phyloP scores from a whole-genome alignment of 2,329 filamentous ascomycete genomes.

The Diplodia mutila region DNA sequence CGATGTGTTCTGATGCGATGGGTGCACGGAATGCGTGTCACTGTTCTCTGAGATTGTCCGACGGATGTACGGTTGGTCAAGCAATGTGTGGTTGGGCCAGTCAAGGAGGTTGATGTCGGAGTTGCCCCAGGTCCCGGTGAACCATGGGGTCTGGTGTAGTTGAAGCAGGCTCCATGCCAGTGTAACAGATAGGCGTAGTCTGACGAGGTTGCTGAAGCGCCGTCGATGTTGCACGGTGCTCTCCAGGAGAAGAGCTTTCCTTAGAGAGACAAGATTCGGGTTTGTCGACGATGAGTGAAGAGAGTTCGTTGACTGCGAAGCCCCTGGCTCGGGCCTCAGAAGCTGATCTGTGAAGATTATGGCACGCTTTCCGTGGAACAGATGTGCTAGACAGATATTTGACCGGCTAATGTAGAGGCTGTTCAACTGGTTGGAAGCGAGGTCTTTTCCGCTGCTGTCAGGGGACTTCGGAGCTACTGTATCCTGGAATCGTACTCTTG shows the following conservation, averaged over 20 bases:
- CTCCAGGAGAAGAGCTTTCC: not conserved
- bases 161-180: constrained; percentile 34
- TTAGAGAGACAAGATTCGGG: not conserved
- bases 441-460: too few species aligned
- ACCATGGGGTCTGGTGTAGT: constrained; percentile 34
- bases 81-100: constrained; percentile 25
- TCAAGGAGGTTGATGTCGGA: constrained; percentile 34
- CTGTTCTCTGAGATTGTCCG: constrained; percentile 26
- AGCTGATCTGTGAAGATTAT: not conserved
- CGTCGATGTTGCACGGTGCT: not conserved
- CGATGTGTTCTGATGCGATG: not conserved
- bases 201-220: constrained; percentile 29
- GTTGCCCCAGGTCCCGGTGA: constrained; percentile 32
- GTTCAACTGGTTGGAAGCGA: not conserved
- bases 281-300: not conserved
- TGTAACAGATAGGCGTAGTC: constrained; percentile 31
- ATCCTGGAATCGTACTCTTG: not conserved
- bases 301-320: not conserved
- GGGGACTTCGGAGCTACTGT: not conserved
- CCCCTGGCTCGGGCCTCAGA: not conserved
- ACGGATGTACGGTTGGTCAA: constrained; percentile 31
- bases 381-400: not conserved
- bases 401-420: not conserved
- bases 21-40: not conserved
- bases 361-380: not conserved